Evolutionary conservation across 108 stramenopile species (phyloP).

Genomic region (Stephanodiscus minutulus): DNA sequence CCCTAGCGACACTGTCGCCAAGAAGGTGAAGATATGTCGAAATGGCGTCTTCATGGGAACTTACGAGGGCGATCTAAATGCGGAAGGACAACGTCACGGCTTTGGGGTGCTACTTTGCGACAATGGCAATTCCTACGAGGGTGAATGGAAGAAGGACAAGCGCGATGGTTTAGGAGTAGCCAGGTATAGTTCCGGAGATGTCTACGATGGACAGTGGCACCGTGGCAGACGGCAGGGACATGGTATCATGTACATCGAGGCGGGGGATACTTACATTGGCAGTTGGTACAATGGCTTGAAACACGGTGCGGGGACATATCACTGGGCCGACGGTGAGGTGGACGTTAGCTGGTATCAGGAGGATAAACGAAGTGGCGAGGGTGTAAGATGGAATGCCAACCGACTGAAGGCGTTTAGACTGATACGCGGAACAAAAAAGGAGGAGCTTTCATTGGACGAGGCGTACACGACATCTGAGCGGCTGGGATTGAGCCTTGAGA

Average conservation of each 20-base stretch:
- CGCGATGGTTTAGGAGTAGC: conserved; percentile 53
- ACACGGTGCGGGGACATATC: conserved; percentile 53
- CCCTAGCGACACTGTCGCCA: conserved; percentile 13
- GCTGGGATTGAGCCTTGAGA: conserved; percentile 45
- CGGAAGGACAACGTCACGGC: conserved; percentile 45
- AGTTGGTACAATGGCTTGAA: conserved; percentile 52
- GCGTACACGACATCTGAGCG: conserved; percentile 44
- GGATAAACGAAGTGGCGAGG: conserved; percentile 43
- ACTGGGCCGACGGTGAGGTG: conserved; percentile 55
- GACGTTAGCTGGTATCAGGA: conserved; percentile 57
- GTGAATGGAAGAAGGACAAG: conserved; percentile 55
- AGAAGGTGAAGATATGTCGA: conserved; percentile 53
- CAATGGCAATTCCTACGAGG: conserved; percentile 56
- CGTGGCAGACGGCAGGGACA: conserved; percentile 47
- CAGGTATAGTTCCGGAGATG: conserved; percentile 53
- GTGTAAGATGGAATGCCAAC: conserved; percentile 47
- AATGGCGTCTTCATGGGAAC: conserved; percentile 58
- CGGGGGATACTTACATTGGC: conserved; percentile 50
- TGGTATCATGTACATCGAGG: conserved; percentile 54
- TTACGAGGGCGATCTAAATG: conserved; percentile 53
- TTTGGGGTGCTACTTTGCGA: conserved; percentile 50
- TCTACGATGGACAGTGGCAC: conserved; percentile 50
- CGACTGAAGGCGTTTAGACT: conserved; percentile 39
- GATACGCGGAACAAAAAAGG: conserved; percentile 41
- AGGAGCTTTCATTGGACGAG: conserved; percentile 45